Conservation (phyloP, 768 basidiomycete genomes). For the Sistotremastrum suecicum region DNA sequence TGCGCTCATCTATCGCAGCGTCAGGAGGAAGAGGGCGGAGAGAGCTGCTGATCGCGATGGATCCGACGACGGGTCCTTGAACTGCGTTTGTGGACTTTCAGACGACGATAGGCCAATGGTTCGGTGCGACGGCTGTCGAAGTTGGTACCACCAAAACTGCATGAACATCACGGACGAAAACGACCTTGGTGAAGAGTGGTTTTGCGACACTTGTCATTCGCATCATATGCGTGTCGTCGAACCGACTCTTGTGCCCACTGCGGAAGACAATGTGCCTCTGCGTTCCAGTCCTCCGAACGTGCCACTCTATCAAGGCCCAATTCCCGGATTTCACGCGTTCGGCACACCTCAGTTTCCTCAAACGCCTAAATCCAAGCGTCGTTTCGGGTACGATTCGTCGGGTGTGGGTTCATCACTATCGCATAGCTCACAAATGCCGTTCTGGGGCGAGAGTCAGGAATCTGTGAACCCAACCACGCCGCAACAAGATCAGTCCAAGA, state of each 20-base stretch:
- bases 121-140: conserved; percentile 68
- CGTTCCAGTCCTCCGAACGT: conserved; percentile 33
- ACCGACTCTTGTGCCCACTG: conserved; percentile 54
- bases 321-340: not conserved
- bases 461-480: conserved; percentile 9
- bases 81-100: conserved; percentile 53
- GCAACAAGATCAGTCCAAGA: conserved; percentile 10
- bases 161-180: conserved; percentile 52
- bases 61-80: conserved; percentile 32
- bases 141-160: conserved; percentile 74
- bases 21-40: no score
- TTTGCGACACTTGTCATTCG: conserved; percentile 39
- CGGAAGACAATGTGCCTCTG: conserved; percentile 28
- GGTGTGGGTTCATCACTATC: conserved; percentile 8
- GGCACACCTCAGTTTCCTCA: conserved; percentile 24
- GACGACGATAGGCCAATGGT: conserved; percentile 68
- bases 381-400: conserved; percentile 23
- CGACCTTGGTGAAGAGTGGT: conserved; percentile 70
- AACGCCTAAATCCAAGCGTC: conserved; percentile 28
- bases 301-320: conserved; percentile 42
- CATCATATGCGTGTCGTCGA: conserved; percentile 17
- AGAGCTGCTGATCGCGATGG: conserved; percentile 12
- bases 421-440: conserved; percentile 19
- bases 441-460: conserved; percentile 32
- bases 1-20: no score